Evolutionary conservation across 805 yeast species (phyloP).

Genomic region (Priceomyces castillae): DNA sequence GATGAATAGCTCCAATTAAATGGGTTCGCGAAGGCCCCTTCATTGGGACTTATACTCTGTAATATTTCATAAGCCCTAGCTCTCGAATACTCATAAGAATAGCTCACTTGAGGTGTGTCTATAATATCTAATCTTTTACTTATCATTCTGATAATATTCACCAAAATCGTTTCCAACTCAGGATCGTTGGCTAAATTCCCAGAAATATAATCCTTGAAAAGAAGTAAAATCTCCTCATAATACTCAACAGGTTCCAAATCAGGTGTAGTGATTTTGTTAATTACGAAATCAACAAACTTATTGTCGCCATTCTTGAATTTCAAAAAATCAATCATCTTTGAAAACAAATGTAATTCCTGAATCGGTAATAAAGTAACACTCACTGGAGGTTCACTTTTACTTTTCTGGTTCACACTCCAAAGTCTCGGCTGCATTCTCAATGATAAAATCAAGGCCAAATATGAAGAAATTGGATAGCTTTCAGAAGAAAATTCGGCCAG

Average conservation of each 20-base stretch:
- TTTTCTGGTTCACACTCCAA: conserved; percentile 38
- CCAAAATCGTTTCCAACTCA: conserved; percentile 47
- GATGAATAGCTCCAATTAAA: conserved; percentile 47
- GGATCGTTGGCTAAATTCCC: conserved; percentile 50
- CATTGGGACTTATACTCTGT: conserved; percentile 16
- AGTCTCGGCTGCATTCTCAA: conserved; percentile 47
- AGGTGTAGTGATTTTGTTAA: conserved; percentile 9
- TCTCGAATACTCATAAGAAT: conserved; percentile 46
- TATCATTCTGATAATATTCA: conserved; percentile 28
- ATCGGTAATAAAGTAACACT: conserved; percentile 35
- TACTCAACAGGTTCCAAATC: conserved; percentile 12
- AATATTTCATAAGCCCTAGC: conserved; percentile 52
- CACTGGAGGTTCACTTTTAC: conserved; percentile 27
- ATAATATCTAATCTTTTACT: conserved; percentile 14
- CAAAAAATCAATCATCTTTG: conserved; percentile 17
- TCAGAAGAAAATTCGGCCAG: conserved; percentile 9
- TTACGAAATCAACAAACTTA: conserved; percentile 21
- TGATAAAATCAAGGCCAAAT: conserved; percentile 46
- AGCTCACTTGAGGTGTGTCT: conserved; percentile 5
- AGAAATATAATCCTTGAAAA: conserved; percentile 55
- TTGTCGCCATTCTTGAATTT: conserved; percentile 18
- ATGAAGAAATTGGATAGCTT: conserved; percentile 19
- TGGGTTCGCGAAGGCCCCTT: conserved; percentile 44
- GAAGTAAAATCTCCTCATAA: conserved; percentile 37
- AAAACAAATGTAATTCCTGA: conserved; percentile 10